Evolutionary conservation across 2,329 filamentous ascomycete genomes (phyloP).

Genomic region (Ophiostoma ulmi): DNA sequence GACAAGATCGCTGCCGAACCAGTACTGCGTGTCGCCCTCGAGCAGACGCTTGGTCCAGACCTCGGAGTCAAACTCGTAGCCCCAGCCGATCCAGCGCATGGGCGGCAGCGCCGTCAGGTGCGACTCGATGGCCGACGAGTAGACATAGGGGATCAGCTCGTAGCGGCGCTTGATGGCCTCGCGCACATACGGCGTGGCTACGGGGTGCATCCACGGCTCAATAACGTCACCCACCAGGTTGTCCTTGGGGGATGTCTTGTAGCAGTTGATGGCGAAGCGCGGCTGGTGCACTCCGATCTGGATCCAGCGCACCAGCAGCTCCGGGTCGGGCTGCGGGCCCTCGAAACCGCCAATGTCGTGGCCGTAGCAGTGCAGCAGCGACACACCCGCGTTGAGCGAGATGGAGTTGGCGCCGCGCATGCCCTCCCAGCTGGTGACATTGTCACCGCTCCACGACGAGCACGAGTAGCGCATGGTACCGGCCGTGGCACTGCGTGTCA

Average conservation of each 20-base stretch:
- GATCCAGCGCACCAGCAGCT: slow-evolving; percentile 67
- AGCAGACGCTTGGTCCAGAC: slow-evolving; percentile 56
- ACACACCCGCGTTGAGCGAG: slow-evolving; percentile 63
- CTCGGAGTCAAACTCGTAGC: slow-evolving; percentile 60
- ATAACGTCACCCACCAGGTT: slow-evolving; percentile 67
- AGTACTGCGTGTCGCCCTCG: slow-evolving; percentile 66
- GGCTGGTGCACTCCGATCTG: slow-evolving; percentile 65
- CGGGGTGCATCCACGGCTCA: slow-evolving; percentile 72
- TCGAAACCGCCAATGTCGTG: slow-evolving; percentile 74
- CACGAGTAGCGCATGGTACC: slow-evolving; percentile 65
- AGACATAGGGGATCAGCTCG: slow-evolving; percentile 66
- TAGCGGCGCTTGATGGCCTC: slow-evolving; percentile 65
- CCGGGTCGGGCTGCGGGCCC: slow-evolving; percentile 64
- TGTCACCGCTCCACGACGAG: slow-evolving; percentile 72
- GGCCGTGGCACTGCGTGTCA: slow-evolving; percentile 65
- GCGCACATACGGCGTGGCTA: slow-evolving; percentile 58
- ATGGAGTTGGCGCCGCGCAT: slow-evolving; percentile 69
- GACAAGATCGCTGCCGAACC: slow-evolving; percentile 62
- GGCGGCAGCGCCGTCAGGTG: slow-evolving; percentile 58
- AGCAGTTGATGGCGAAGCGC: slow-evolving; percentile 72
- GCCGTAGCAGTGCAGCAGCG: slow-evolving; percentile 62
- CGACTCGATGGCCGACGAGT: slow-evolving; percentile 58
- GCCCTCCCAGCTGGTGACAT: slow-evolving; percentile 66
- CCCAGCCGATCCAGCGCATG: slow-evolving; percentile 69
- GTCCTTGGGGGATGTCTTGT: slow-evolving; percentile 62